Percentiles rank a stretch among this genome's conserved stretches.
Evolutionary conservation across 305 asterid genomes (phyloP).

Genomic region (Fraxinus angustifolia): DNA sequence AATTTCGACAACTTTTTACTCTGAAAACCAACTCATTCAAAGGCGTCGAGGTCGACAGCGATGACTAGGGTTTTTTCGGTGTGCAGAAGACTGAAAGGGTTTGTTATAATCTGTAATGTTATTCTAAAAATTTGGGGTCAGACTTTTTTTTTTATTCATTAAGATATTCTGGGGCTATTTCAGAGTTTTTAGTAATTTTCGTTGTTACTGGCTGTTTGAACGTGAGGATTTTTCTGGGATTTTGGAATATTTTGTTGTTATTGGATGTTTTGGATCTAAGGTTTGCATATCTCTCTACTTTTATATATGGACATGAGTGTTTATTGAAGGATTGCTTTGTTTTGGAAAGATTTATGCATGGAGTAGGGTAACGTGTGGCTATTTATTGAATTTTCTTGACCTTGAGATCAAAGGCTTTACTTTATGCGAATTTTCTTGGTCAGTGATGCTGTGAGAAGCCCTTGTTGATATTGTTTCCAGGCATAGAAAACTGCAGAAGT

Average conservation of each 20-base stretch:
- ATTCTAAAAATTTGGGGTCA: slow-evolving; percentile 29
- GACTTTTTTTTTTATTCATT: slow-evolving; percentile 14
- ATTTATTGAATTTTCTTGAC: slow-evolving; percentile 16
- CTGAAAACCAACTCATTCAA: slow-evolving; percentile 13
- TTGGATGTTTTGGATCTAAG: slow-evolving; percentile 37
- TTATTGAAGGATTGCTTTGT: slow-evolving; percentile 28
- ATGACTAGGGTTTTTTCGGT: slow-evolving; percentile 35
- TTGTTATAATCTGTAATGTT: slow-evolving; percentile 19
- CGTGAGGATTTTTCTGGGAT: slow-evolving; percentile 24
- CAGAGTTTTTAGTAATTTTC: slow-evolving; percentile 12
- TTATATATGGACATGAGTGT: slow-evolving; percentile 23
- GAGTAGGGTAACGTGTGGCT: slow-evolving; percentile 15
- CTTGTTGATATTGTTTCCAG: slow-evolving; percentile 13
- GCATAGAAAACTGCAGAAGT: slow-evolving; percentile 9
- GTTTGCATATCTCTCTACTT: slow-evolving; percentile 29
- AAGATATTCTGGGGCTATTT: slow-evolving; percentile 20
- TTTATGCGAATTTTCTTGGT: slow-evolving; percentile 17
- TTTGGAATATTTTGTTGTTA: slow-evolving; percentile 4
- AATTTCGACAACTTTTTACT: slow-evolving; percentile 20
- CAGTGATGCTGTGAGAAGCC: slow-evolving; percentile 23
- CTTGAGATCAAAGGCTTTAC: slow-evolving; percentile 20
- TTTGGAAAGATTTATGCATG: slow-evolving; percentile 10
- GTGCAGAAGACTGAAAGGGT: slow-evolving; percentile 25
- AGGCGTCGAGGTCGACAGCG: slow-evolving; percentile 22
- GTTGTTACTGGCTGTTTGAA: slow-evolving; percentile 21